phyloP scores from a whole-genome alignment of 805 yeast genomes.

The Ogataea populi-albae region DNA sequence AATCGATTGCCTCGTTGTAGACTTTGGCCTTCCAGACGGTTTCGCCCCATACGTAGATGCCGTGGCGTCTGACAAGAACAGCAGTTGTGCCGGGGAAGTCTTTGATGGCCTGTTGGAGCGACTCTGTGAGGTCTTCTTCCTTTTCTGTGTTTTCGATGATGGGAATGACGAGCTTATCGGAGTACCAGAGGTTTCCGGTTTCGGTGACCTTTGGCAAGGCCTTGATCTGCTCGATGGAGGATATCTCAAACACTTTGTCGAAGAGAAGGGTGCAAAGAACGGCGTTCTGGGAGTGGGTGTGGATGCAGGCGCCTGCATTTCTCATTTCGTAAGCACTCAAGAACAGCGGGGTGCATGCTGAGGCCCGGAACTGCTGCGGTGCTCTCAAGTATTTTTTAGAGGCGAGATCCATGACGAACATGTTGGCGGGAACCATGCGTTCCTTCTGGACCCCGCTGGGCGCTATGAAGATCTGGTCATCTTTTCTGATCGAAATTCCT shows the following conservation, averaged over 20 bases:
- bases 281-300: conserved; percentile 89
- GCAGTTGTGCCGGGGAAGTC: conserved; percentile 79
- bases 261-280: conserved; percentile 74
- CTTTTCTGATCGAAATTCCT: conserved; percentile 74
- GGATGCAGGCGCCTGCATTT: conserved; percentile 88
- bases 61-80: conserved; percentile 87
- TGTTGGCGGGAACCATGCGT: conserved; percentile 72
- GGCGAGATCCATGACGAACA: conserved; percentile 69
- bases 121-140: conserved; percentile 76
- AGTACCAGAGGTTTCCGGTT: conserved; percentile 67
- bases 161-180: conserved; percentile 78
- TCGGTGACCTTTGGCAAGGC: conserved; percentile 73
- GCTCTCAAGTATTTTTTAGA: conserved; percentile 50
- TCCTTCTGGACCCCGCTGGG: conserved; percentile 98
- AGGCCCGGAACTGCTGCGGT: conserved; percentile 76
- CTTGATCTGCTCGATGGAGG: conserved; percentile 87
- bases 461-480: conserved; percentile 65
- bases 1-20: conserved; percentile 90
- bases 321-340: conserved; percentile 62
- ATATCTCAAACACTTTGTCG: conserved; percentile 68
- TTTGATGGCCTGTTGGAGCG: conserved; percentile 60
- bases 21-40: conserved; percentile 90
- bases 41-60: conserved; percentile 96
- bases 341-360: conserved; percentile 91
- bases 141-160: conserved; percentile 88